Evolutionary conservation across 2,329 filamentous ascomycete species (phyloP).

Genomic region (Epichloe sylvatica): DNA sequence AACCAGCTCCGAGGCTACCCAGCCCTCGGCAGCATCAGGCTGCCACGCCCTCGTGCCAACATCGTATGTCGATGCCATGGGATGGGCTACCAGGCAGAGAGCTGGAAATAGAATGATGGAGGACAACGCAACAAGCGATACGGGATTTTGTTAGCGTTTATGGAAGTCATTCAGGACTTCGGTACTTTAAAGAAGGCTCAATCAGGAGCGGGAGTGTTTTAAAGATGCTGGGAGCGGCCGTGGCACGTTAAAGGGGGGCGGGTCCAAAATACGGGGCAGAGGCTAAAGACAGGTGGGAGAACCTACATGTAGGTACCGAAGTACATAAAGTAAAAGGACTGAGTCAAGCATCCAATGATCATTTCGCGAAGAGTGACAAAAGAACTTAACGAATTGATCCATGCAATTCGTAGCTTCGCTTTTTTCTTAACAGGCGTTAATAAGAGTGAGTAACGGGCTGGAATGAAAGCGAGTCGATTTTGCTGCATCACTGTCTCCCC

Average conservation of each 20-base stretch:
- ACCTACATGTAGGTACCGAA: too few relatives aligned
- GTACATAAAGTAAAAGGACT: too few relatives aligned
- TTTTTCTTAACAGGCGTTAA: too few relatives aligned
- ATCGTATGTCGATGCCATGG: conserved; percentile 90
- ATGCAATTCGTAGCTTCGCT: too few relatives aligned
- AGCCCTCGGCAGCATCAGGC: conserved; percentile 88
- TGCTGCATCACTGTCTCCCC: too few relatives aligned
- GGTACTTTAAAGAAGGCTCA: conserved; percentile 3
- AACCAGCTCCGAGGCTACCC: conserved; percentile 89
- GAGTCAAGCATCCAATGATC: too few relatives aligned
- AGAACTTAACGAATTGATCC: too few relatives aligned
- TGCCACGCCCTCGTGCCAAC: conserved; percentile 97
- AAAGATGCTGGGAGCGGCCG: neutral
- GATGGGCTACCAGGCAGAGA: conserved; percentile 9
- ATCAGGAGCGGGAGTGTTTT: neutral
- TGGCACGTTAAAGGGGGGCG: conserved; percentile 6
- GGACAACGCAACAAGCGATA: conserved; percentile 1
- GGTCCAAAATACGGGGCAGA: conserved; percentile 7
- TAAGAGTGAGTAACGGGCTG: too few relatives aligned
- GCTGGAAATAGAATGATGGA: conserved; percentile 8
- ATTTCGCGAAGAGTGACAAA: too few relatives aligned
- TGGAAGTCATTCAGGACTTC: conserved; percentile 4
- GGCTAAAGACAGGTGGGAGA: too few relatives aligned
- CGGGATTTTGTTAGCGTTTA: neutral
- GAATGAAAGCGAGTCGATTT: too few relatives aligned